Evolutionary conservation across 2,329 filamentous ascomycete genomes (phyloP).

Genomic region (Paraphaeosphaeria sporulosa): DNA sequence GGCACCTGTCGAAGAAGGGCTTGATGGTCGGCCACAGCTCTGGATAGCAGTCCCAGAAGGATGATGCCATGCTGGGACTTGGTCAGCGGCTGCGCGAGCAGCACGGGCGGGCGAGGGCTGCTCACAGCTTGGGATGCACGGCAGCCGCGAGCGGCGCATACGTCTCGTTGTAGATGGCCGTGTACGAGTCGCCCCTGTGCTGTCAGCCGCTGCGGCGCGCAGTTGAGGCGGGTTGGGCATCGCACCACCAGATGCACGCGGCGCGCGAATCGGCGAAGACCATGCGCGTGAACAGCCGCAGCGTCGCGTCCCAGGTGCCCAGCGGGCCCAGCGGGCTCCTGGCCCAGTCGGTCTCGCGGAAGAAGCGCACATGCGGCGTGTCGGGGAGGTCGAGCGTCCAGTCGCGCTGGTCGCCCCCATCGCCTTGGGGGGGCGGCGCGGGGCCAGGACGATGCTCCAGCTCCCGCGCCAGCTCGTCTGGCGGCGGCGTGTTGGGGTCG

Average conservation of each 20-base stretch:
- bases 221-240: background rate
- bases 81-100: background rate
- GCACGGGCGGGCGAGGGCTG: background rate
- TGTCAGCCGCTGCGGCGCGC: conserved; percentile 3
- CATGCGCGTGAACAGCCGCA: conserved; percentile 40
- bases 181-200: conserved; percentile 32
- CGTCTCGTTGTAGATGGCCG: conserved; percentile 43
- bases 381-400: conserved; percentile 41
- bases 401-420: conserved; percentile 12
- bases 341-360: conserved; percentile 38
- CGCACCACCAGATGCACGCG: conserved; percentile 45
- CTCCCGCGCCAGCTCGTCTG: background rate
- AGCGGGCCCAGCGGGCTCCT: conserved; percentile 36
- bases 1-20: conserved; percentile 35
- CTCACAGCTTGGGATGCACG: conserved; percentile 35
- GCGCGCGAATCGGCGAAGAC: conserved; percentile 43
- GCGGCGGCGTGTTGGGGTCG: conserved; percentile 7
- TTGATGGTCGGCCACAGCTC: conserved; percentile 35
- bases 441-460: background rate
- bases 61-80: conserved; percentile 33
- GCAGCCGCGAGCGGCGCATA: conserved; percentile 38
- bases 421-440: background rate
- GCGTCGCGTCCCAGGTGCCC: conserved; percentile 32
- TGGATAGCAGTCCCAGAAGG: conserved; percentile 38
- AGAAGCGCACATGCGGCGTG: conserved; percentile 44